Conservation (phyloP, 2,329 filamentous ascomycete genomes). For the Alternaria sp. region DNA sequence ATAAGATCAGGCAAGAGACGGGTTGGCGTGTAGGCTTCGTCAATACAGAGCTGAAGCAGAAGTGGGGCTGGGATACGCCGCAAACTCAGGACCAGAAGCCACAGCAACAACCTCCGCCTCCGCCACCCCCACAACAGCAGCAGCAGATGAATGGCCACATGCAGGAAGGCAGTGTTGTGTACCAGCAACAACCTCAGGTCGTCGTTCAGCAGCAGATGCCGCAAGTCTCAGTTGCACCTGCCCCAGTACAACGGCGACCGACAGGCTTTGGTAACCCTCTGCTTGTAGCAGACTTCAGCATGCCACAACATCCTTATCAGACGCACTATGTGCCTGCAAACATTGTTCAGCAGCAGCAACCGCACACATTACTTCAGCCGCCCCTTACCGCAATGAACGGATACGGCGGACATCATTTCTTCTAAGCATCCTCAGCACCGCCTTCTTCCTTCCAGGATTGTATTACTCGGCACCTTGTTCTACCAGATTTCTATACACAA, state of each 20-base stretch:
- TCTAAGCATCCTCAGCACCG: constrained; percentile 4
- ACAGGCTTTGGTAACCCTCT: constrained; percentile 72
- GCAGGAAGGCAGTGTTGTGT: constrained; percentile 19
- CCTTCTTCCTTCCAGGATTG: background rate
- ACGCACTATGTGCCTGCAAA: constrained; percentile 79
- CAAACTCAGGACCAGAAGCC: constrained; percentile 50
- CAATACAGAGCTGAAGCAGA: constrained; percentile 73
- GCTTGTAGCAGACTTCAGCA: constrained; percentile 74
- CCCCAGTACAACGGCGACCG: constrained; percentile 43
- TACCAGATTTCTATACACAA: background rate
- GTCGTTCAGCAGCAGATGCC: constrained; percentile 28
- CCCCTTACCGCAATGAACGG: constrained; percentile 26
- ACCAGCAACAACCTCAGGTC: constrained; percentile 22
- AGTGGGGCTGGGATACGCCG: constrained; percentile 72
- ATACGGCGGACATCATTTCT: constrained; percentile 30
- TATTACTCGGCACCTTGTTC: constrained; percentile 1
- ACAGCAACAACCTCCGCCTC: constrained; percentile 26
- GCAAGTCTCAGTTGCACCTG: constrained; percentile 20
- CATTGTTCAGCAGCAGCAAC: constrained; percentile 44
- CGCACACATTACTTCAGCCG: constrained; percentile 27
- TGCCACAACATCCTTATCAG: constrained; percentile 82
- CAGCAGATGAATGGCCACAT: constrained; percentile 19
- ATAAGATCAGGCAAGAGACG: constrained; percentile 75
- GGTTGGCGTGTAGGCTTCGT: constrained; percentile 79
- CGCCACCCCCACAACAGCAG: constrained; percentile 29